Conservation (phyloP, 1,284 basidiomycete species). For the Malassezia vespertilionis region DNA sequence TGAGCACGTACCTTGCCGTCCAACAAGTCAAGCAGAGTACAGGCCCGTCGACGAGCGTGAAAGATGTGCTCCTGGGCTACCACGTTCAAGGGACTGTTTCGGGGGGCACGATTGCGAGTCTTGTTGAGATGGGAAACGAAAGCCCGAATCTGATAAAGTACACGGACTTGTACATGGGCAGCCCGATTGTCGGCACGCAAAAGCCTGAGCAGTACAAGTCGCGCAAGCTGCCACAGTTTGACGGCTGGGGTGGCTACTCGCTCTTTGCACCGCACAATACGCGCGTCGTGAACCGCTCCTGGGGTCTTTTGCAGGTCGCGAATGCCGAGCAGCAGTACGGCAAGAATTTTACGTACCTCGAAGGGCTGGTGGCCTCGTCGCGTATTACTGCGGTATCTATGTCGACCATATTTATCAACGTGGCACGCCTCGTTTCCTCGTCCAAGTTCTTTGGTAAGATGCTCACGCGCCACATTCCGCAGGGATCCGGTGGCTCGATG, state of each 20-base stretch:
- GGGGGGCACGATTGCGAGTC: slow-evolving; percentile 60
- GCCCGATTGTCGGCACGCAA: slow-evolving; percentile 24
- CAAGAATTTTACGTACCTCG: slow-evolving; percentile 61
- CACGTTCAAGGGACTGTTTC: slow-evolving; percentile 55
- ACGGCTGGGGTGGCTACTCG: slow-evolving; percentile 55
- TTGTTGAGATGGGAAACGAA: slow-evolving; percentile 52
- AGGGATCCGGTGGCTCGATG: slow-evolving; percentile 10
- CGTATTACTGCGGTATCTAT: not conserved
- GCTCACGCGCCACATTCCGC: slow-evolving; percentile 2
- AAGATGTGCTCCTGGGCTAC: slow-evolving; percentile 46
- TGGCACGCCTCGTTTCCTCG: not conserved
- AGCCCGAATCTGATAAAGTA: slow-evolving; percentile 50
- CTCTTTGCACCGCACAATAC: slow-evolving; percentile 59
- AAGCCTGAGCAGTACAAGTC: slow-evolving; percentile 51
- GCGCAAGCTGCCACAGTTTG: slow-evolving; percentile 51
- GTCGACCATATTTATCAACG: slow-evolving; percentile 2
- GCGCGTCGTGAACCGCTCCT: slow-evolving; percentile 64
- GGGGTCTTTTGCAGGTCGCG: slow-evolving; percentile 57
- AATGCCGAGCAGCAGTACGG: slow-evolving; percentile 20
- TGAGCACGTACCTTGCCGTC: slow-evolving; percentile 56
- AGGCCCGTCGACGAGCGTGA: slow-evolving; percentile 35
- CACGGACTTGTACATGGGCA: slow-evolving; percentile 37
- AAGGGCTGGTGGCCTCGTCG: slow-evolving; percentile 54
- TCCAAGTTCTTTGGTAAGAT: not conserved
- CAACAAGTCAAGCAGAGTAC: slow-evolving; percentile 51